Evolutionary conservation across 208 protist genomes (phyloP).

Genomic region (Ichthyophonus hoferi): DNA sequence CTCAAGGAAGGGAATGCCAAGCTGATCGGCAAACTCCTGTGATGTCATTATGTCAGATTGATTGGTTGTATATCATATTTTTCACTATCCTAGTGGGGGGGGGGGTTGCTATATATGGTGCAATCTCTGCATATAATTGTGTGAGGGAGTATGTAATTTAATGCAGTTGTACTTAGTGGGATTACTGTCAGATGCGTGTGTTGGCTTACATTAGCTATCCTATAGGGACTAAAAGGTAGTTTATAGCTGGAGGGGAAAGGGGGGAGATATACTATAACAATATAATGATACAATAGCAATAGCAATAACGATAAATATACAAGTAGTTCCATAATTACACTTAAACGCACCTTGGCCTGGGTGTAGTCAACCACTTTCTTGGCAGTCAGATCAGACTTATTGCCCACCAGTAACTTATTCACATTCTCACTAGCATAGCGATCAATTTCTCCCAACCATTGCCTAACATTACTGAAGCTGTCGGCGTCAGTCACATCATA

Average conservation of each 20-base stretch:
- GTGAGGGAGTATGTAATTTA: too few relatives aligned
- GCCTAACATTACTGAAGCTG: too few relatives aligned
- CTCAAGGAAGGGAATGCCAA: constrained; percentile 96
- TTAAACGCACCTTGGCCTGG: constrained; percentile 65
- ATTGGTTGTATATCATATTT: too few relatives aligned
- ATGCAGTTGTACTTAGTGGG: too few relatives aligned
- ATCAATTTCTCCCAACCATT: too few relatives aligned
- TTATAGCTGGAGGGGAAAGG: not conserved
- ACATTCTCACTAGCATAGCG: constrained; percentile 31
- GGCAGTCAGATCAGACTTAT: constrained; percentile 35
- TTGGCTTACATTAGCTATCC: too few relatives aligned
- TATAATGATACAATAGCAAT: too few relatives aligned
- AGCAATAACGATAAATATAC: not conserved
- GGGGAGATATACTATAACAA: not conserved
- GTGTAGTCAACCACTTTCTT: constrained; percentile 88
- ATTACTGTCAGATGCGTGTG: too few relatives aligned
- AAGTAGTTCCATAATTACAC: not conserved
- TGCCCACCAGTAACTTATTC: constrained; percentile 42
- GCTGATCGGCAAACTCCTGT: constrained; percentile 84
- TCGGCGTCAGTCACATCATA: constrained; percentile 46
- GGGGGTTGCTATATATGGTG: too few relatives aligned
- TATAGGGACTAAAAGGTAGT: not conserved
- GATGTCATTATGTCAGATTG: too few relatives aligned
- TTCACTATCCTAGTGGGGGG: too few relatives aligned
- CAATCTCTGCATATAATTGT: too few relatives aligned